Conservation (phyloP, 768 basidiomycete species). For the Xanthoconium stramineum region DNA sequence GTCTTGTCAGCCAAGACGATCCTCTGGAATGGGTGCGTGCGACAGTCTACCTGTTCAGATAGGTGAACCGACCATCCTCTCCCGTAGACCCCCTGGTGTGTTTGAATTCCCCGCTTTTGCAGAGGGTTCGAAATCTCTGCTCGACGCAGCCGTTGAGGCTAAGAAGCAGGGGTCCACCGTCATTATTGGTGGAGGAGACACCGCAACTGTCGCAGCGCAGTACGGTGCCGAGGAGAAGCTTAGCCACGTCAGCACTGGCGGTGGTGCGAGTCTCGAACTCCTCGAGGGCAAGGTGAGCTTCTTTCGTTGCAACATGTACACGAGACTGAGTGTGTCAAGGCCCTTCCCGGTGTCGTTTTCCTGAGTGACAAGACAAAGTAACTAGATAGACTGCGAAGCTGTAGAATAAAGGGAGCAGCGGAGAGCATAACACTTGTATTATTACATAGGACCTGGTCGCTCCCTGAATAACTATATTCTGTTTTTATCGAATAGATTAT, state of each 20-base stretch:
- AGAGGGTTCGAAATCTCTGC: slow-evolving; percentile 75
- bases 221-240: slow-evolving; percentile 81
- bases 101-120: slow-evolving; percentile 96
- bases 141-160: slow-evolving; percentile 84
- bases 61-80: background rate
- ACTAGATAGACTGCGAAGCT: slow-evolving; percentile 6
- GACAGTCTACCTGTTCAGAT: background rate
- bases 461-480: slow-evolving; percentile 13
- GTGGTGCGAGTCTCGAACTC: slow-evolving; percentile 89
- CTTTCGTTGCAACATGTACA: background rate
- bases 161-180: slow-evolving; percentile 84
- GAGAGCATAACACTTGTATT: slow-evolving; percentile 9
- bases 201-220: slow-evolving; percentile 94
- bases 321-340: slow-evolving; percentile 40
- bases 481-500: slow-evolving; percentile 16
- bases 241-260: slow-evolving; percentile 96
- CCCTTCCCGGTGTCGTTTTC: slow-evolving; percentile 87
- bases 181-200: slow-evolving; percentile 95
- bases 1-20: slow-evolving; percentile 92
- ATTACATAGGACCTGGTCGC: background rate
- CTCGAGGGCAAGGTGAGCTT: slow-evolving; percentile 90
- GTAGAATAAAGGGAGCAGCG: slow-evolving; percentile 10
- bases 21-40: slow-evolving; percentile 86
- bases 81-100: slow-evolving; percentile 85
- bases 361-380: slow-evolving; percentile 67